Conservation (phyloP, 1,284 basidiomycete genomes). For the Takashimella koratensis region DNA sequence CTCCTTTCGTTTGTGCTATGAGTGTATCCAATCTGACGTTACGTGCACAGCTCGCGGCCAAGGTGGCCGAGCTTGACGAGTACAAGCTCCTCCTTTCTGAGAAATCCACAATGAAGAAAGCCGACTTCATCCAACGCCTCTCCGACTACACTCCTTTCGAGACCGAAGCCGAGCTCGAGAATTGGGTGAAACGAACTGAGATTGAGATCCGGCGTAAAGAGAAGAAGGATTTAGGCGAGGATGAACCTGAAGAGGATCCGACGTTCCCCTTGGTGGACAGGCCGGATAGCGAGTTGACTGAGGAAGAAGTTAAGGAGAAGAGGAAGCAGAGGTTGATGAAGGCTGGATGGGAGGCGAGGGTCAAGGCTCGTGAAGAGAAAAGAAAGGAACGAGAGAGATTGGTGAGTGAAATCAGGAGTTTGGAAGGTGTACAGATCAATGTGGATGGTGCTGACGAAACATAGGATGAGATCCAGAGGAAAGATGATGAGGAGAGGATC, state of each 20-base stretch:
- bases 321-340: slow-evolving; percentile 88
- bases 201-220: slow-evolving; percentile 60
- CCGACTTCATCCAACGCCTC: slow-evolving; percentile 64
- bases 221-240: slow-evolving; percentile 67
- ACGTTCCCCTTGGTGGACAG: slow-evolving; percentile 85
- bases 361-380: slow-evolving; percentile 81
- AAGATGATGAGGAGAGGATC: slow-evolving; percentile 75
- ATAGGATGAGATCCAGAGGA: slow-evolving; percentile 65
- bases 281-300: slow-evolving; percentile 89
- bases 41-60: slow-evolving; percentile 29
- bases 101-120: slow-evolving; percentile 63
- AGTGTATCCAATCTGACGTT: neutral
- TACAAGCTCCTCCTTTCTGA: slow-evolving; percentile 65
- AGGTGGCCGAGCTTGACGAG: slow-evolving; percentile 68
- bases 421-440: neutral
- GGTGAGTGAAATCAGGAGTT: slow-evolving; percentile 20
- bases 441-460: neutral
- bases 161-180: slow-evolving; percentile 61
- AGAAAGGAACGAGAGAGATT: slow-evolving; percentile 70
- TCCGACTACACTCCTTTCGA: slow-evolving; percentile 63
- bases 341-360: slow-evolving; percentile 89
- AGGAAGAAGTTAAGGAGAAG: slow-evolving; percentile 92
- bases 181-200: slow-evolving; percentile 73
- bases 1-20: too few relatives aligned
- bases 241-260: slow-evolving; percentile 65